Evolutionary conservation across 192 early-diverging fungal species (phyloP), one percentile per base, ranked within the genome.

Genomic region (Fimicolochytrium jonesii): DNA sequence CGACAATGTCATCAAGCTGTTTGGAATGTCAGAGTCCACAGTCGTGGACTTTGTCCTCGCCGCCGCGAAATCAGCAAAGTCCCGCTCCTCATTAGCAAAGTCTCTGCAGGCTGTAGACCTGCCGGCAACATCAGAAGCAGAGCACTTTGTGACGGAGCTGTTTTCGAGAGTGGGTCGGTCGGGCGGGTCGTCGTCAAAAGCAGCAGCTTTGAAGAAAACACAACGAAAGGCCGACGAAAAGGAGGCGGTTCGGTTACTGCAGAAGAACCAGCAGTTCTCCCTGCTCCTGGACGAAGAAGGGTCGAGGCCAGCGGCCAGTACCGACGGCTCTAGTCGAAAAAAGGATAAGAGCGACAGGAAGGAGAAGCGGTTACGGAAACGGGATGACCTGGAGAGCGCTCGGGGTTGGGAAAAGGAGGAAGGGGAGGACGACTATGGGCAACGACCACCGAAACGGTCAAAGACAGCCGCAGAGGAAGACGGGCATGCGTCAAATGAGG

Each of bases 31-130:
- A n/a, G 89, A 89, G 59, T 59, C 51, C 20, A 84, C 77, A 13
- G 71, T 84, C 18, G 80, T 86, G 22, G 88, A 91, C 70, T 91
- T 80, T 67, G 62, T 91, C 53, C 76, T 87, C 45, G 83, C 87
- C 10, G 62, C 75, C 68, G 88, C 87, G 5, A 60, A 86, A 66
- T 81, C 60, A 1, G 70, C 86, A 34, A 87, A 82, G 63, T 81
- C 84, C 0, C 72, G 76, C 17, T 61, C 74, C 30, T 62, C 55
- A 25, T 71, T 95, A 20, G 59, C 75, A 2, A 32, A 56, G 31
- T 66, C 70, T 6, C 77, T 95, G 2, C 66, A 39, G 30, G 79
- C 70, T 18, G 81, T 78, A 28, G 86, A 88, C 17, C 76, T 92
- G 5, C 88, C 89, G 2, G 39, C 61, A n/a, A 71, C 76, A 42